Base-by-base conservation (phyloP, 148 eudicot genomes). In the Diospyros lotus region DNA sequence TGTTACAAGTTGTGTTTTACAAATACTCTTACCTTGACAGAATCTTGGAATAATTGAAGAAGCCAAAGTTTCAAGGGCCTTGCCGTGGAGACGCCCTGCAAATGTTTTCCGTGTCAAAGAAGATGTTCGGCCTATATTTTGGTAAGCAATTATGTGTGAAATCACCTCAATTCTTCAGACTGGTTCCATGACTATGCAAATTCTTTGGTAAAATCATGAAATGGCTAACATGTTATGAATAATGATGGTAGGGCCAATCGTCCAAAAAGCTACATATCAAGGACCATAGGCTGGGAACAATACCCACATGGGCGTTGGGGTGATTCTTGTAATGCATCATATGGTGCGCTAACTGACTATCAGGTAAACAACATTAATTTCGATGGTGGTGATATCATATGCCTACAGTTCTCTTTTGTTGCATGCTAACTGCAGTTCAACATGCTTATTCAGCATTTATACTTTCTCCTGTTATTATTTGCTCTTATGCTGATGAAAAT, bases 41-140 rank as follows among this genome's bases (percentile, higher is more conserved):
- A 95, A 95, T 83, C 98, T 95, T 85, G 97, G 98, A 67, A 76
- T 95, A 76, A 92, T 95, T 51, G 98, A 92, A 76, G 97, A 95
- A 74, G 80, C 94, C 77, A 92, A 88, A 85, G 86, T 95, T 64
- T 75, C 86, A 74, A 92, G 96, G 84, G 56, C 97, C 56, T 82
- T 95, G 60, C 97, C 98, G 58, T 92, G 96, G 98, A 90, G 93
- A 75, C 87, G 86, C 9, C 98, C 96, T 17, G 82, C 93, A 69
- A 92, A 92, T 84, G 78, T 86, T 69, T 82, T 86, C 75, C 96
- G 97, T 66, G 87, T 88, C 46, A 95, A 89, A 82, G 97, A 95
- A 88, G 96, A 92, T 83, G 96, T 95, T 58, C 89, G 97, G 4
- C 97, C 98, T 45, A 90, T 92, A 64, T 92, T 92, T 82, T 95